Evolutionary conservation across 768 basidiomycete species (phyloP), one percentile per base, ranked within the genome.

Genomic region (Neoboletus brunneissimus): DNA sequence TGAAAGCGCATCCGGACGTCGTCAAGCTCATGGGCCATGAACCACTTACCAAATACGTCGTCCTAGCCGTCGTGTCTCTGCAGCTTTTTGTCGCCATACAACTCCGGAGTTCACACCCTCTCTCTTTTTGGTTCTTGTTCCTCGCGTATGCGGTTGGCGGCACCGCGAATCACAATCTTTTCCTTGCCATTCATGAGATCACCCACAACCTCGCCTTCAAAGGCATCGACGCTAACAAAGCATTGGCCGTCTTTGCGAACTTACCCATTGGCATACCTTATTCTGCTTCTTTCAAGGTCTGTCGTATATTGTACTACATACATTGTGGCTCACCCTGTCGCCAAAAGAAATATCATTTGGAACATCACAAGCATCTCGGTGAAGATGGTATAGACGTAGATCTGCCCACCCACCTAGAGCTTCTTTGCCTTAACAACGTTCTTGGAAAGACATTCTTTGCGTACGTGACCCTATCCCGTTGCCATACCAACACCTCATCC

Each of bases 371-470:
- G 74, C 89, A 88, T 69, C 74, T 95, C 53, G 97, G 97, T 12
- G 91, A 97, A 71, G 96, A 99, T 64, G 94, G 93, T 3, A 84
- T 98, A 54, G 97, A 99, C 68, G 94, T 94, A 10, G 97, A 99
- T 71, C 79, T 99, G 18, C 97, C 97, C 4, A 92, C 94, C 2
- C 79, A 78, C 46, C 54, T 96, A 0, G 97, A 99, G 70, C 81
- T 98, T 20, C 60, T 94, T 48, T 81, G 87, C 48, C 78, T 99
- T 58, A 94, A 94, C 74, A 98, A 97, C 67, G 96, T 98, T 10
- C 83, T 97, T 15, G 97, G 97, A 34, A 99, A 99, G 72, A 92
- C 95, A 1, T 98, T 99, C 73, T 99, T 98, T 71, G 91, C 92
- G 94, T 96, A 64, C 58, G 89, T 45, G 13, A 22, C 53, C 37